Conservation (phyloP, 23 red algal species). For the Pyropia haitanensis region DNA sequence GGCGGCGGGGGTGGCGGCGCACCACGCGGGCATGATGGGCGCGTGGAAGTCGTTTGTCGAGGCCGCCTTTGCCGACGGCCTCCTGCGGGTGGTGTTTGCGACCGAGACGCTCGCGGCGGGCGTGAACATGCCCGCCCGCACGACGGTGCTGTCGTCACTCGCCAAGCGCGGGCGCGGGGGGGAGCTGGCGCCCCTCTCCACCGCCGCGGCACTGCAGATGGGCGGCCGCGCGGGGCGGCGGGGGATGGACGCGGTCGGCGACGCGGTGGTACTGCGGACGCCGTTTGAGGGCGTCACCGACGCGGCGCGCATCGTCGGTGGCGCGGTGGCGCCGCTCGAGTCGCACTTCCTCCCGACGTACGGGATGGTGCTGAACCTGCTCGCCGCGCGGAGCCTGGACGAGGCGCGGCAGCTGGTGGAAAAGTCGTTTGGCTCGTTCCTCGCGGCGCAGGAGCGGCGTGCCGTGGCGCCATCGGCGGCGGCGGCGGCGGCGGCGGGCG, state of each 20-base stretch:
- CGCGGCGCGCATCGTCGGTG: slow-evolving; percentile 55
- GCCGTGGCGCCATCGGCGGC: not conserved
- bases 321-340: slow-evolving; percentile 51
- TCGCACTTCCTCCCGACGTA: slow-evolving; percentile 89
- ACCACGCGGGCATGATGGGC: slow-evolving; percentile 91
- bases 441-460: slow-evolving; percentile 9
- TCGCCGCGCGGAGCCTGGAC: slow-evolving; percentile 22
- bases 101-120: slow-evolving; percentile 97
- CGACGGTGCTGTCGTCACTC: slow-evolving; percentile 70
- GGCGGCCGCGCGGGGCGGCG: slow-evolving; percentile 86
- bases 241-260: slow-evolving; percentile 80
- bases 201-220: slow-evolving; percentile 85
- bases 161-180: slow-evolving; percentile 54
- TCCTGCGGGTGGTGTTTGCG: slow-evolving; percentile 94
- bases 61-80: slow-evolving; percentile 80
- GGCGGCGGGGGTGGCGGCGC: slow-evolving; percentile 68
- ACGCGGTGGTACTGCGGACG: slow-evolving; percentile 64
- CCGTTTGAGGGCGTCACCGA: slow-evolving; percentile 57
- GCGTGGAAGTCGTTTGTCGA: slow-evolving; percentile 89
- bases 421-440: slow-evolving; percentile 66
- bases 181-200: slow-evolving; percentile 54
- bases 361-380: slow-evolving; percentile 91
- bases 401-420: slow-evolving; percentile 60
- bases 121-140: slow-evolving; percentile 94
- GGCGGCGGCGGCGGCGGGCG: not conserved